Conservation (phyloP, 2,329 filamentous ascomycete genomes). For the Lecanosticta acicola region DNA sequence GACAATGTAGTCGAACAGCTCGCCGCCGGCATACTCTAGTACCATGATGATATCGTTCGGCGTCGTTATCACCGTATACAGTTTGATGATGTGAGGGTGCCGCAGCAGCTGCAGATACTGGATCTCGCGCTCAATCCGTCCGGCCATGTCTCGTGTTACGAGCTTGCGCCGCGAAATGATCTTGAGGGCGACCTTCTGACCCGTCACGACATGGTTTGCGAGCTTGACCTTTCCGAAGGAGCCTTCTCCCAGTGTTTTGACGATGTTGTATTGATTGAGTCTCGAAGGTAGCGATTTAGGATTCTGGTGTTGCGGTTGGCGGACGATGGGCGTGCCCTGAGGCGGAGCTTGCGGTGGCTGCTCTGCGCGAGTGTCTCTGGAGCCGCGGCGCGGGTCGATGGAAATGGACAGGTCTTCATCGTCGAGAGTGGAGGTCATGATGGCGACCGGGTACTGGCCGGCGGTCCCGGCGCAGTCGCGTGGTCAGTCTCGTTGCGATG, state of each 20-base stretch:
- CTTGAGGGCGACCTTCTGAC: conserved; percentile 94
- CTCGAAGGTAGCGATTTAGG: conserved; percentile 43
- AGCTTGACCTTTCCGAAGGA: conserved; percentile 99
- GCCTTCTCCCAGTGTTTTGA: conserved; percentile 88
- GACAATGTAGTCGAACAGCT: conserved; percentile 97
- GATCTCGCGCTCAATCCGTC: conserved; percentile 94
- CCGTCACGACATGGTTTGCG: conserved; percentile 83
- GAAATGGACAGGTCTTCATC: conserved; percentile 39
- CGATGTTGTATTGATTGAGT: conserved; percentile 84
- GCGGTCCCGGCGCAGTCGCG: conserved; percentile 7
- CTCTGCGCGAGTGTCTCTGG: conserved; percentile 33
- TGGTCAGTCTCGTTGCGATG: background rate
- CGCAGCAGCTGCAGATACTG: conserved; percentile 93
- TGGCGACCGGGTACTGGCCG: conserved; percentile 13
- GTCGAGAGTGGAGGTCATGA: conserved; percentile 36
- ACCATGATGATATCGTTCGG: conserved; percentile 97
- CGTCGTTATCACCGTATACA: conserved; percentile 96
- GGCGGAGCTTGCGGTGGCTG: conserved; percentile 18
- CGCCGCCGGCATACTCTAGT: conserved; percentile 90
- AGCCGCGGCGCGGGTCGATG: conserved; percentile 29
- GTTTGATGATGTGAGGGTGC: conserved; percentile 98
- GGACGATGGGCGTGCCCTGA: conserved; percentile 19
- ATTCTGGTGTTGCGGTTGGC: conserved; percentile 32
- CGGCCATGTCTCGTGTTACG: conserved; percentile 95
- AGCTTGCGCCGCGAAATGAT: conserved; percentile 96